Base-by-base conservation (phyloP, 2,329 filamentous ascomycete species). In the Endoconidiophora laricicola region DNA sequence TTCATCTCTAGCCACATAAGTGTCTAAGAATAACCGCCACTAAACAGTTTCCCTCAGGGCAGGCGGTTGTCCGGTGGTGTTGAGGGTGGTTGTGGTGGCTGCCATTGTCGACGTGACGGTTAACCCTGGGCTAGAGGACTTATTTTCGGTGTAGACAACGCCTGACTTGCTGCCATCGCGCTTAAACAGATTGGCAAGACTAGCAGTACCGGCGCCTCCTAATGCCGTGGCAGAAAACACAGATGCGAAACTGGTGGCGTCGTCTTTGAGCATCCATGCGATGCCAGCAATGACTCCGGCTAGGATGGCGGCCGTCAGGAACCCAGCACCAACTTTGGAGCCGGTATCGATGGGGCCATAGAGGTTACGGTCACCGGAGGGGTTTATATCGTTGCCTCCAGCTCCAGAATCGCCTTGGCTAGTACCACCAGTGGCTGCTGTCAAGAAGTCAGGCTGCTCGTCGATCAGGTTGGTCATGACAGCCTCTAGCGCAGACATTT, bases 401-500 rank as follows among this genome's bases (percentile, higher is more conserved):
- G 65, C 67, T 4, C 60, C 60, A 2, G 71, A 65, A 50, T 73
- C 60, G 12, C 71, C 70, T 40, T 61, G 58, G 54, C 71, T 75
- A 12, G 69, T 81, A 22, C 80, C 80, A 46, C 80, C 81, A 1
- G 64, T 76, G 3, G 64, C 57, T 23, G 68, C 61, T 3, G 71
- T 74, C 39, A 72, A 63, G 0, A 72, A 70, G 1, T 63, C 59
- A 0, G 57, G 51, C 7, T 64, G 63, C 5, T 68, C 54, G 36
- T 67, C 57, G 46, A 81, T 72, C 60, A 80, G 67, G 57, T 76
- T 79, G 37, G 72, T 71, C 43, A 83, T 69, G 5, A 81, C 71
- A 7, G 81, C 69, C 58, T 83, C 77, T 60, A 84, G 65, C 2
- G 75, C 78, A 1, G 75, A 71, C 80, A 85, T 84, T 62, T 83